These are phyloP conservation scores for Camellia lanceoleosa DNA, from an alignment of 148 eudicot genomes.

Conservation along the genomic window DNA sequence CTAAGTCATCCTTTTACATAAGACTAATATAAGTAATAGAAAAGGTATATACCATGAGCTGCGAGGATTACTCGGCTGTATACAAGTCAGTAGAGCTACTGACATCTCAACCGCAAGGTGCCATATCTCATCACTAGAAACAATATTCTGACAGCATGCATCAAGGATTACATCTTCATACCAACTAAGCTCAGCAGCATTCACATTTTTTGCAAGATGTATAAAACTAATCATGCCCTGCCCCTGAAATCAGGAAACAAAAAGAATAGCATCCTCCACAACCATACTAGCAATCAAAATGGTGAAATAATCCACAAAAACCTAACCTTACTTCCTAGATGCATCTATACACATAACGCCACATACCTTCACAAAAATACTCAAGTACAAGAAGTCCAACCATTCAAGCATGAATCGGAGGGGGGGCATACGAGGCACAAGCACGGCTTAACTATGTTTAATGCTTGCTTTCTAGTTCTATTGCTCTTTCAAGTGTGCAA, in stretches of 20 bases:
- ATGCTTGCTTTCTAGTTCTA: not conserved
- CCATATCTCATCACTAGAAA: slow-evolving; percentile 90
- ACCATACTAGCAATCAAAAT: not conserved
- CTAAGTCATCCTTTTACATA: not conserved
- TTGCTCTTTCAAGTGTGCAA: not conserved
- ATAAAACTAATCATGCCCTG: slow-evolving; percentile 92
- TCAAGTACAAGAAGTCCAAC: not conserved
- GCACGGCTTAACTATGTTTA: not conserved
- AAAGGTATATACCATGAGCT: slow-evolving; percentile 76
- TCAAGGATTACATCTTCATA: slow-evolving; percentile 89
- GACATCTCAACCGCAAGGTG: slow-evolving; percentile 89
- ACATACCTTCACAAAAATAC: not conserved
- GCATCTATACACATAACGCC: not conserved
- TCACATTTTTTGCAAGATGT: slow-evolving; percentile 63
- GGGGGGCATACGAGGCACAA: not conserved
- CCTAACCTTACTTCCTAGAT: not conserved
- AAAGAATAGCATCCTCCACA: not conserved
- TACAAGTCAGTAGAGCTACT: slow-evolving; percentile 55
- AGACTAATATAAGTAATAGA: not conserved
- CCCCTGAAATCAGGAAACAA: slow-evolving; percentile 45
- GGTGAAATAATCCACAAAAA: not conserved
- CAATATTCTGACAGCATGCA: slow-evolving; percentile 88
- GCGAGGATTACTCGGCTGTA: slow-evolving; percentile 76
- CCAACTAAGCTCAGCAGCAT: slow-evolving; percentile 62
- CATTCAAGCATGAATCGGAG: not conserved